Evolutionary conservation across 768 basidiomycete genomes (phyloP), one percentile per base, ranked within the genome.

Genomic region (Suillus tomentosus): DNA sequence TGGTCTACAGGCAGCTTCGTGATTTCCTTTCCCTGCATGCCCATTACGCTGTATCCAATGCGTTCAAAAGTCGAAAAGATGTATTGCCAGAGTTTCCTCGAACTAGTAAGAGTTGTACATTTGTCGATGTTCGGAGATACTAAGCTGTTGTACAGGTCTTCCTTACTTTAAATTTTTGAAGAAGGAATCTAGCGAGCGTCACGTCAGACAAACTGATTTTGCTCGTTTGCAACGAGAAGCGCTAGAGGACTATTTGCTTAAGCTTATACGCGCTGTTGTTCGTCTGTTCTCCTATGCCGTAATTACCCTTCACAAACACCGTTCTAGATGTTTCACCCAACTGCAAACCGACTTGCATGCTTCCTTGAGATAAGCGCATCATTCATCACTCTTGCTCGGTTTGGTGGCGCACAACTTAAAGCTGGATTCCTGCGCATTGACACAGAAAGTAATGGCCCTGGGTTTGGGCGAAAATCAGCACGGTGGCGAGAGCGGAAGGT

Each of bases 341-440:
- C 94, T 24, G 85, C 94, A 1, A 98, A 98, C 71, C 87, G 96
- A 40, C 78, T 99, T 0, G 88, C 90, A 48, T 88, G 88, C 6
- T 99, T 98, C 76, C 83, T 99, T 55, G 97, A 99, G 75, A 83
- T 99, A 51, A 95, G 92, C 51, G 88, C 96, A 1, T 79, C 99
- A 34, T 96, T 91, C 10, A 85, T 98, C 64, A 73, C 85, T 11
- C 83, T 95, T 22, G 93, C 95, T 0, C 84, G 84, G 60, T 84
- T 86, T 2, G 96, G 95, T 11, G 95, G 95, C 7, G 79, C 85
- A 27, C 96, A 98, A 72, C 91, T 91, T 68, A 99, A 99, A 77
- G 95, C 91, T 9, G 96, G 97, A 1, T 91, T 85, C 71, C 78
- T 99, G 19, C 79, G 81, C 67, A 81, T 92, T 14, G 84, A 88